Conservation (phyloP, 805 yeast species). For the Starmerella stellata region DNA sequence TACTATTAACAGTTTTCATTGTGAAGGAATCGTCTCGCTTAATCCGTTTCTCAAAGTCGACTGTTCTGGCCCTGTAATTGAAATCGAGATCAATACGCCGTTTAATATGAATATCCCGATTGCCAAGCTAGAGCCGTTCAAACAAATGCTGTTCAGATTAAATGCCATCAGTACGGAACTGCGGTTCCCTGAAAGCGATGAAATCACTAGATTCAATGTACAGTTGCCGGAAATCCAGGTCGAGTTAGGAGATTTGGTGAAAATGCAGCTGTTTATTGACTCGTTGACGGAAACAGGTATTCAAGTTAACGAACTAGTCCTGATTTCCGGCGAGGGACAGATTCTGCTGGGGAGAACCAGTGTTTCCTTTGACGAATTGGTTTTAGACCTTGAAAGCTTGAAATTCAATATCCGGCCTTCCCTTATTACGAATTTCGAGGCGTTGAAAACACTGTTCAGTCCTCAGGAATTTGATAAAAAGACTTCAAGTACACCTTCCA, state of each 20-base stretch:
- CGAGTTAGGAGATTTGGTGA: slow-evolving; percentile 8
- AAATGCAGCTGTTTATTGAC: slow-evolving; percentile 11
- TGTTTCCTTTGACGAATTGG: background rate
- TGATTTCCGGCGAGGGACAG: slow-evolving; percentile 13
- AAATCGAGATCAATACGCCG: background rate
- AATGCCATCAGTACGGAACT: background rate
- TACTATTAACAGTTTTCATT: background rate
- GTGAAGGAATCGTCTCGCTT: background rate
- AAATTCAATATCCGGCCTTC: background rate
- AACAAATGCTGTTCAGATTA: background rate
- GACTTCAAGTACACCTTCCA: too few relatives aligned
- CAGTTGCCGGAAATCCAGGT: slow-evolving; percentile 14
- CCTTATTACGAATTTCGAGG: too few relatives aligned
- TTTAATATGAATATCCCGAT: background rate
- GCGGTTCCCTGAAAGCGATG: slow-evolving; percentile 9
- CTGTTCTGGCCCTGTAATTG: background rate
- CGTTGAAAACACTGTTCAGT: too few relatives aligned
- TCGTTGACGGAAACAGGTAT: slow-evolving; percentile 3
- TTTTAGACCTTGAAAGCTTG: background rate
- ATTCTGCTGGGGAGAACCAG: slow-evolving; percentile 2
- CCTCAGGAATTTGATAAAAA: too few relatives aligned
- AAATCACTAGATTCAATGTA: slow-evolving; percentile 9
- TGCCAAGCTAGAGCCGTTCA: background rate
- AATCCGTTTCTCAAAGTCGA: background rate
- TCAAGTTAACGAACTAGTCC: slow-evolving; percentile 7